Conservation (phyloP, 306 rosid species). For the Biancaea sappan region DNA sequence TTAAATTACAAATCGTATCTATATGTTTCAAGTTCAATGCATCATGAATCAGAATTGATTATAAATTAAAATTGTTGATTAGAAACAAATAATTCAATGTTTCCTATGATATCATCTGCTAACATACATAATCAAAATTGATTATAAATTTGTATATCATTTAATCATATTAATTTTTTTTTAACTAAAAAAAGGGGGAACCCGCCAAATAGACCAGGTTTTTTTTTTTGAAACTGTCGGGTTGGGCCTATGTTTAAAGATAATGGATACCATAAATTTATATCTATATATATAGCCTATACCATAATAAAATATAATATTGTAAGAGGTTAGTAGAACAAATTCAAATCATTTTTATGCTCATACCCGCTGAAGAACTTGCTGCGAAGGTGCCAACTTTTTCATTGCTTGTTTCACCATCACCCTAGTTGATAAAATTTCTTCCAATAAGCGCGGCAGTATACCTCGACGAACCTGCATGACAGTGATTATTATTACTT, state of each 20-base stretch:
- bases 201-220: too few species aligned
- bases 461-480: constrained; percentile 84
- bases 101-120: too few species aligned
- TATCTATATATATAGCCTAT: constrained; percentile 11
- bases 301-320: constrained; percentile 16
- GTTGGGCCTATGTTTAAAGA: constrained; percentile 6
- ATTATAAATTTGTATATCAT: too few species aligned
- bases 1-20: too few species aligned
- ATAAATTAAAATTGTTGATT: too few species aligned
- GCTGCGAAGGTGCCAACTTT: constrained; percentile 71
- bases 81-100: too few species aligned
- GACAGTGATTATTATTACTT: constrained; percentile 26
- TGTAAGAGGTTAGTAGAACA: constrained; percentile 16
- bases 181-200: too few species aligned
- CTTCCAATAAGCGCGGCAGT: constrained; percentile 86
- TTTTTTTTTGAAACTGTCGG: too few species aligned
- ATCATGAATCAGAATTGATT: too few species aligned
- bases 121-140: too few species aligned
- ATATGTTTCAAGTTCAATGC: too few species aligned
- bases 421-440: constrained; percentile 87
- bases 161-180: too few species aligned
- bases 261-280: constrained; percentile 23
- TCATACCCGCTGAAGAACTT: constrained; percentile 86
- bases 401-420: constrained; percentile 94
- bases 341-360: constrained; percentile 28